Evolutionary conservation across 2,329 filamentous ascomycete genomes (phyloP), one percentile per base, ranked within the genome.

Genomic region (Septoria linicola): DNA sequence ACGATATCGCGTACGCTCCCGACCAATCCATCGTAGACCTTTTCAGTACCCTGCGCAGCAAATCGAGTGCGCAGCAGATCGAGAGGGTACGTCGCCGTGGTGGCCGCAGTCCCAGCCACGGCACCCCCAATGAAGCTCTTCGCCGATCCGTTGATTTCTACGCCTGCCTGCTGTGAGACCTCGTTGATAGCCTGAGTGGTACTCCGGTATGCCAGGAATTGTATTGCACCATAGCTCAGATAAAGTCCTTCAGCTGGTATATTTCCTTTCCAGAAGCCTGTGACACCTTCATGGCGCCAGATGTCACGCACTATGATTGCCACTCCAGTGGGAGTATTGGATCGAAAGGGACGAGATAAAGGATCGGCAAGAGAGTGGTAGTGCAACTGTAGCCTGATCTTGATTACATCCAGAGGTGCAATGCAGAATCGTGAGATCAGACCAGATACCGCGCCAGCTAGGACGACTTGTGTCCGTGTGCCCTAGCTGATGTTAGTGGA

Each of bases 321-420:
- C 8, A 68, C 60, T 25, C 64, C 65, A 8, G 56, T 49, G 3
- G 65, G 58, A 10, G 54, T 56, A 17, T 57, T 51, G 2, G 53
- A 41, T 13, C 40, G 34, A 10, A 72, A 64, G 45, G 73, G 73
- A 57, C 81, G 76, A 39, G 82, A 79, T 8, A 83, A 71, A 2
- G 89, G 87, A 65, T 92, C 86, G 62, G 85, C 86, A 54, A 88
- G 81, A 41, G 89, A 90, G 73, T 95, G 87, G 37, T 88, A 82
- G 71, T 97, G 93, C 14, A 99, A 83, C 70, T 99, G 93, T 39
- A 97, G 84, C 40, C 93, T 88, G 73, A 99, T 99, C 77, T 99
- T 97, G 73, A 97, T 84, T 57, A 99, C 93, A 71, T 99, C 93
- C 60, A 99, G 87, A 46, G 93, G 93, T 14, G 93, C 89, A 68